These are phyloP conservation scores for Populus tremula DNA, from an alignment of 345 rosid species.

Conservation along the genomic window DNA sequence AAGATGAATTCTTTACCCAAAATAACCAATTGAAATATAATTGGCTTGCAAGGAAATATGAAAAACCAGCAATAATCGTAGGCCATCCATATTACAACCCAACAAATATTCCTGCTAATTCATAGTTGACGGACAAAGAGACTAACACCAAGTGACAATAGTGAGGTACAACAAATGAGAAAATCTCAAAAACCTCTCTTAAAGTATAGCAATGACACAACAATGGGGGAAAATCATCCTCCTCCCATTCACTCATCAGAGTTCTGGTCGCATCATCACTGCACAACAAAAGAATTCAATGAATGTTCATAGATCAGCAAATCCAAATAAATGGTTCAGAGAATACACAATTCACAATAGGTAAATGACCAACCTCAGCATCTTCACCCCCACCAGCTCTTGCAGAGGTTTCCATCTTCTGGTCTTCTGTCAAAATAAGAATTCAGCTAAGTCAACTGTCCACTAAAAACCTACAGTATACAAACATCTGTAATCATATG, in stretches of 20 bases:
- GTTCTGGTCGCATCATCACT: constrained; percentile 1
- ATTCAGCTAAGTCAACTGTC: neutral
- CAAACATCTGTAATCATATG: neutral
- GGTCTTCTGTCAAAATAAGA: constrained; percentile 15
- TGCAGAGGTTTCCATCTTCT: constrained; percentile 18
- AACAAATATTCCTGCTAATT: constrained; percentile 9
- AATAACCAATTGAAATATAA: neutral
- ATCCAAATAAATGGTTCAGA: neutral
- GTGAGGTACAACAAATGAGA: constrained; percentile 9
- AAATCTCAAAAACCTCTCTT: constrained; percentile 2
- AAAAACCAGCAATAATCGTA: neutral
- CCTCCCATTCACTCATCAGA: constrained; percentile 1
- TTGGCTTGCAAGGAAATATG: neutral
- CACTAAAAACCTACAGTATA: neutral
- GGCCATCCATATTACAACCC: neutral
- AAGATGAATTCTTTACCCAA: neutral
- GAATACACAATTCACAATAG: neutral
- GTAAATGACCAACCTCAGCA: constrained; percentile 18
- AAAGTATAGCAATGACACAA: constrained; percentile 2
- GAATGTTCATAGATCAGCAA: neutral
- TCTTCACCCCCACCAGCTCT: constrained; percentile 14
- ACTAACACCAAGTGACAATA: constrained; percentile 2
- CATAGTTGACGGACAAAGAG: neutral
- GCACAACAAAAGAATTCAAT: neutral
- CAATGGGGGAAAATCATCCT: constrained; percentile 9